A percentile compares a stretch with the other conserved stretches of the same genome.
phyloP scores from a whole-genome alignment of 2,329 filamentous ascomycete species.

The Penicillium hesseltinei region DNA sequence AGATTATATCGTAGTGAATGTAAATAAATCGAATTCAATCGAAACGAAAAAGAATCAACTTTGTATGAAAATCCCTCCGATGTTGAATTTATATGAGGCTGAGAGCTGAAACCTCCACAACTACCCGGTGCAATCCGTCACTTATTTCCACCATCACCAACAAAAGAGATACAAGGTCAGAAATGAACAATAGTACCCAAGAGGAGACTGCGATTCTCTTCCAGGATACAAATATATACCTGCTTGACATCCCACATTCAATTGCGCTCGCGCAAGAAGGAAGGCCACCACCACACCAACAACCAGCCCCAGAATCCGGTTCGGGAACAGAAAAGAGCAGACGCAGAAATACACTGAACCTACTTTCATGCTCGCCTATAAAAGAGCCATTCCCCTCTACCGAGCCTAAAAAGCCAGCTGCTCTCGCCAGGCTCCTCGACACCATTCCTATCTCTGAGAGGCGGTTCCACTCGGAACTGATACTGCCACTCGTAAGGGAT shows the following conservation, averaged over 20 bases:
- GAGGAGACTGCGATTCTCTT: conserved; percentile 48
- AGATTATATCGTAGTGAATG: neutral
- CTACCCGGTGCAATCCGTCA: neutral
- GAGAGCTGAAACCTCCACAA: neutral
- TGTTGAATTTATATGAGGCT: neutral
- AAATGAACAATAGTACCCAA: neutral
- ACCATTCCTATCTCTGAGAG: conserved; percentile 35
- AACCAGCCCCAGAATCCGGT: neutral
- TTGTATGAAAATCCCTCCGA: neutral
- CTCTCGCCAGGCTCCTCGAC: conserved; percentile 41
- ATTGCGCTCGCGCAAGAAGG: conserved; percentile 57
- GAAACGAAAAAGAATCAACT: neutral
- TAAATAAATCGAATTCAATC: neutral
- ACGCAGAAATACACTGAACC: conserved; percentile 7
- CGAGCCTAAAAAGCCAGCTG: conserved; percentile 52
- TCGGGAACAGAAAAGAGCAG: neutral
- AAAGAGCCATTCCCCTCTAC: conserved; percentile 47
- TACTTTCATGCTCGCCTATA: conserved; percentile 50
- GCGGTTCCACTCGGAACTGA: conserved; percentile 28
- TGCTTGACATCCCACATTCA: conserved; percentile 60
- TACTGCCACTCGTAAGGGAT: conserved; percentile 36
- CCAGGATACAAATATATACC: conserved; percentile 45
- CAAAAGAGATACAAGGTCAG: neutral
- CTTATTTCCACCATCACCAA: neutral
- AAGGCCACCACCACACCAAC: conserved; percentile 8